Base-by-base conservation (phyloP, 768 basidiomycete genomes). In the Serendipita indica region DNA sequence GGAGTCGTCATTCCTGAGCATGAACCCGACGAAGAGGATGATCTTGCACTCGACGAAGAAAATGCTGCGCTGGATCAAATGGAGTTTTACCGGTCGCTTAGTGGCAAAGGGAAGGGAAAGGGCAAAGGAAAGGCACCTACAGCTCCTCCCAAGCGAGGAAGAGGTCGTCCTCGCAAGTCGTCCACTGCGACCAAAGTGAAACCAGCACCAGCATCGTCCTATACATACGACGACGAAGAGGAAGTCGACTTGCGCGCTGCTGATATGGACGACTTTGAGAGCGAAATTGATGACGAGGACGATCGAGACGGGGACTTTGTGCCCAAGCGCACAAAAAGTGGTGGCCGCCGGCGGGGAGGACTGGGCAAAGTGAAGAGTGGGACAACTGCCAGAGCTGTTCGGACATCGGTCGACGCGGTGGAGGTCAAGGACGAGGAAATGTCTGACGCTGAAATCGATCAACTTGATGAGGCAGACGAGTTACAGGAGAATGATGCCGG, bases 161-260 rank as follows among this genome's bases (percentile, higher is more conserved):
- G 59, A 62, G 34, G 62, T 43, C 39, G 62, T 58, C 33, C 60
- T 63, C 58, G 34, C n/a, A 52, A 58, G 33, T 58, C 30, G 28
- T 35, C 60, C 28, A 5, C 33, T 6, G 27, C 33, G 49, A 18
- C 41, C 37, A 32, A 27, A 32, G 10, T 54, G 60, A 27, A 35
- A n/a, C 6, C 22, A 27, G 18, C 49, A 28, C 5, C 34, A 13
- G 14, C 58, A 3, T 46, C 39, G 33, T n/a, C 35, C 14, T 30
- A 45, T 32, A 33, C n/a, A 20, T 30, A 57, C 16, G 57, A 37
- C 14, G 58, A 58, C 18, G 62, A 63, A 16, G 59, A 39, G 14
- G 58, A 35, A 20, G 58, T 57, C n/a, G 58, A 16, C 10, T 28
- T 28, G 7, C 22, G n/a, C 2, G 32, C 22, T 12, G 35, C 10